phyloP scores from a whole-genome alignment of 495 filamentous ascomycete genomes.

The Penicillium angulare region DNA sequence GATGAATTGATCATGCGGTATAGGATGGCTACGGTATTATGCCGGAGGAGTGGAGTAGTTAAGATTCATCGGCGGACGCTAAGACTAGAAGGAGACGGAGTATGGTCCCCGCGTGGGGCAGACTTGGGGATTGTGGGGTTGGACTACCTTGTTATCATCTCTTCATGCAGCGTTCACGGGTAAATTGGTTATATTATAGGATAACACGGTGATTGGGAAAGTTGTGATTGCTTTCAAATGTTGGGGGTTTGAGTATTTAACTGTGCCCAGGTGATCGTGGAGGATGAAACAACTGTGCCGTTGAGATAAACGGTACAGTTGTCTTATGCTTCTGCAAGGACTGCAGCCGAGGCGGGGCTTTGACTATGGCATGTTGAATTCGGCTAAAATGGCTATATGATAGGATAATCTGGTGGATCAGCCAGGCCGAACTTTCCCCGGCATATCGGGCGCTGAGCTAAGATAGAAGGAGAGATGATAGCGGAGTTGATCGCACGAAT shows the following conservation, averaged over 20 bases:
- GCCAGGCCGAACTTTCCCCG: neutral
- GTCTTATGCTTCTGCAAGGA: no score
- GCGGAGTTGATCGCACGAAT: neutral
- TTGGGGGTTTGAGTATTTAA: no score
- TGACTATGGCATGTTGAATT: no score
- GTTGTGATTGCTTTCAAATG: no score
- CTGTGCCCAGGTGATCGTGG: no score
- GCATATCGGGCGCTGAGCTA: no score
- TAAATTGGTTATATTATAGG: neutral
- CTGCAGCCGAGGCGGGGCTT: no score
- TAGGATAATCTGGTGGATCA: neutral
- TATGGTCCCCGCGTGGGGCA: slow-evolving; percentile 5
- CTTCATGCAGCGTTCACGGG: no score
- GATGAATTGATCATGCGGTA: slow-evolving; percentile 8
- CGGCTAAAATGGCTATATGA: neutral
- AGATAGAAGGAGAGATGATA: neutral
- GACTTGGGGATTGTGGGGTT: neutral
- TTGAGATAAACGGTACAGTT: no score
- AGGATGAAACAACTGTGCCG: no score
- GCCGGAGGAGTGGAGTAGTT: slow-evolving; percentile 2
- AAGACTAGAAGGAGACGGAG: slow-evolving; percentile 22
- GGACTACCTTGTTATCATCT: neutral
- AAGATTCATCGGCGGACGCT: neutral
- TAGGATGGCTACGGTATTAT: neutral
- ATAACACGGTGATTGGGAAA: no score